Conservation (phyloP, 108 stramenopile species). For the Cylindrotheca closterium region DNA sequence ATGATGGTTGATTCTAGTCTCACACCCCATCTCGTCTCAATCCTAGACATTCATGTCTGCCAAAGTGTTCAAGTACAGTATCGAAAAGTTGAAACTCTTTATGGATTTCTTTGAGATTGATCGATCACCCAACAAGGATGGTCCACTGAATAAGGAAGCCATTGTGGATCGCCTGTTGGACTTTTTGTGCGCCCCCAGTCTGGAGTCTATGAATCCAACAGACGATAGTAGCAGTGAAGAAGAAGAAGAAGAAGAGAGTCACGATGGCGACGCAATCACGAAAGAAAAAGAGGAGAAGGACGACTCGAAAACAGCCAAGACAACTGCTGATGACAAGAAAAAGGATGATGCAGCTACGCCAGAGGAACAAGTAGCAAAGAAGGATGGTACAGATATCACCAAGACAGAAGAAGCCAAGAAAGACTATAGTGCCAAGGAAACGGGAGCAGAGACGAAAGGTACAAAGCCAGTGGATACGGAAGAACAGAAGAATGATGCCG, state of each 20-base stretch:
- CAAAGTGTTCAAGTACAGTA: conserved; percentile 40
- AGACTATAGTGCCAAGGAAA: background rate
- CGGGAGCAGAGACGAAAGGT: background rate
- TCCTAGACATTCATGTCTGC: no score
- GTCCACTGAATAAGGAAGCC: conserved; percentile 41
- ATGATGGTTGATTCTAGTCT: no score
- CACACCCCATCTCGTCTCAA: no score
- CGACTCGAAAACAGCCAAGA: no score
- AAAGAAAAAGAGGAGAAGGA: background rate
- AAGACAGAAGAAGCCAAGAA: background rate
- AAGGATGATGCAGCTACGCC: background rate
- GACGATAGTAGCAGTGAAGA: background rate
- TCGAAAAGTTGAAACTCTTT: conserved; percentile 27
- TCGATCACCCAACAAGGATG: conserved; percentile 13
- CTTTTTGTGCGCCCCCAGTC: conserved; percentile 39
- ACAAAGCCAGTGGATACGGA: background rate
- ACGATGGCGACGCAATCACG: background rate
- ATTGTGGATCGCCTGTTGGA: conserved; percentile 44
- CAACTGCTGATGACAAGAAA: no score
- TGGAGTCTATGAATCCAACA: background rate
- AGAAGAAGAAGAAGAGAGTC: background rate
- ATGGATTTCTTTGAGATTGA: conserved; percentile 43
- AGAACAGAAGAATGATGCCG: background rate
- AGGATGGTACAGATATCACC: background rate
- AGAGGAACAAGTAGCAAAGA: background rate